These are phyloP conservation scores for Rhizoctonia solani DNA, from an alignment of 1,284 basidiomycete species.

Conservation along the genomic window DNA sequence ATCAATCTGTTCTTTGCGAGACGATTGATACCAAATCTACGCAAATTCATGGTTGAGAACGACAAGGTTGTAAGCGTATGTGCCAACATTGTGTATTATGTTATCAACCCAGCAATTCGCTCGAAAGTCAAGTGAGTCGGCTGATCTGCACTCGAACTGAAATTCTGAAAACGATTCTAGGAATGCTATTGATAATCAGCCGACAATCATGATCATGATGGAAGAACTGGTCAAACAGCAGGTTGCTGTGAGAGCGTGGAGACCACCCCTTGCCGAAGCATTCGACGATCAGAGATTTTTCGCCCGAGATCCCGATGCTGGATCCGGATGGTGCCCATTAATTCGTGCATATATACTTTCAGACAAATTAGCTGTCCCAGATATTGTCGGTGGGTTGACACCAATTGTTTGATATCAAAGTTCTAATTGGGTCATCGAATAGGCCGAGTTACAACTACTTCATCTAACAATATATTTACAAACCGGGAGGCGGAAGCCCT, in stretches of 20 bases:
- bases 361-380: constrained; percentile 85
- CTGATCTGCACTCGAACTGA: background rate
- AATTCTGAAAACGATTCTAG: constrained; percentile 15
- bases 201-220: constrained; percentile 68
- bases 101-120: constrained; percentile 73
- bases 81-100: constrained; percentile 83
- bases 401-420: constrained; percentile 4
- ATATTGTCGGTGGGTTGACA: constrained; percentile 69
- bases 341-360: constrained; percentile 80
- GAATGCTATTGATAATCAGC: constrained; percentile 73
- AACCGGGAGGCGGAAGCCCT: constrained; percentile 94
- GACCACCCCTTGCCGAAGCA: constrained; percentile 75
- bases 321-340: constrained; percentile 75
- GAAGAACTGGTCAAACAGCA: constrained; percentile 80
- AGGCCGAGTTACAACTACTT: constrained; percentile 80
- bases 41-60: constrained; percentile 80
- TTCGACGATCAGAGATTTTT: constrained; percentile 89
- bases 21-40: constrained; percentile 73
- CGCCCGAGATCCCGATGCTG: constrained; percentile 62
- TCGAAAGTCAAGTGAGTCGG: constrained; percentile 63
- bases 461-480: constrained; percentile 95
- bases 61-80: constrained; percentile 82
- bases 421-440: constrained; percentile 36
- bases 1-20: constrained; percentile 76
- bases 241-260: constrained; percentile 84